Conservation (phyloP, 768 basidiomycete genomes). For the Mycena galopus region DNA sequence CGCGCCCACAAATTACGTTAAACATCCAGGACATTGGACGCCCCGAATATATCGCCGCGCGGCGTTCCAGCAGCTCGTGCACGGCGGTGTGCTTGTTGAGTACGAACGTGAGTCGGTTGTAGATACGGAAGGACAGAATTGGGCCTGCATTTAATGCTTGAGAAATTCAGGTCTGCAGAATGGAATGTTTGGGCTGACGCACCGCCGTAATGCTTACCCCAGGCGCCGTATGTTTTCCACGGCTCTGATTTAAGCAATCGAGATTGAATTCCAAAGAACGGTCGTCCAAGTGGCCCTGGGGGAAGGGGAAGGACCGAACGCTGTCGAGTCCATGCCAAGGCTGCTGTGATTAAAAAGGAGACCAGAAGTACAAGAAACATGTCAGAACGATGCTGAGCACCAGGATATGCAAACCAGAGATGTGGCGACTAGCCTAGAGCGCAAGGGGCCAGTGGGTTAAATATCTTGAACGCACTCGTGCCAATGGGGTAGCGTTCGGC, state of each 20-base stretch:
- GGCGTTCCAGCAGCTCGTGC: conserved; percentile 62
- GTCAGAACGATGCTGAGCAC: not conserved
- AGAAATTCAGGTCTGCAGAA: not conserved
- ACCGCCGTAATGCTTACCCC: conserved; percentile 42
- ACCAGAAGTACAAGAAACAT: not conserved
- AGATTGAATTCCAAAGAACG: conserved; percentile 42
- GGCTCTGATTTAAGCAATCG: conserved; percentile 39
- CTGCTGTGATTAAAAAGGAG: not conserved
- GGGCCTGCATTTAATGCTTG: conserved; percentile 43
- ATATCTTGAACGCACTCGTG: not conserved
- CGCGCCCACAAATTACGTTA: conserved; percentile 57
- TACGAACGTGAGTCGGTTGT: conserved; percentile 61
- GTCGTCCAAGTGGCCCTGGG: conserved; percentile 43
- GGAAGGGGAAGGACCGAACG: conserved; percentile 36
- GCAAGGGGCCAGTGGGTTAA: too few species aligned
- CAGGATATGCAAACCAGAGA: too few species aligned
- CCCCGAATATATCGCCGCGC: conserved; percentile 68
- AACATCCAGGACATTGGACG: conserved; percentile 63
- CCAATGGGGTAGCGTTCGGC: not conserved
- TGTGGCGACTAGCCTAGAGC: not conserved
- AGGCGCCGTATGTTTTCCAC: conserved; percentile 46
- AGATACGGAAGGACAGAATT: conserved; percentile 62
- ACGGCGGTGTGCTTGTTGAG: conserved; percentile 61
- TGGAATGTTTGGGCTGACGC: too few species aligned
- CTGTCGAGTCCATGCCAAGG: not conserved